Conservation (phyloP, 139 green algal species). For the Desmodesmus armatus region DNA sequence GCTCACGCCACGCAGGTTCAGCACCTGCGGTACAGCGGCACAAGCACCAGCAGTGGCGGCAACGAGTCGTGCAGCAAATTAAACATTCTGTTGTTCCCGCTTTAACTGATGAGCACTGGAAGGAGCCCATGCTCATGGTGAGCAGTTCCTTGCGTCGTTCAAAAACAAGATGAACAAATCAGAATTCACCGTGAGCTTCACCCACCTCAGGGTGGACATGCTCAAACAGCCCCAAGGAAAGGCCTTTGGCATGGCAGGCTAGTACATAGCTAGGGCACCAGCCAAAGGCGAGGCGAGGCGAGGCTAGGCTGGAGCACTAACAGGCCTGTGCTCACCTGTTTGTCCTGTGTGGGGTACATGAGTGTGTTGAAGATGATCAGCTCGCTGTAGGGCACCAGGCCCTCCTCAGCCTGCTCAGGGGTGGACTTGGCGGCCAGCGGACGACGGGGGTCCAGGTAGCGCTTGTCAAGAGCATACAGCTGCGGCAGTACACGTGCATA, state of each 20-base stretch:
- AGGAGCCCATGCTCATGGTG: no score
- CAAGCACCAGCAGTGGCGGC: background rate
- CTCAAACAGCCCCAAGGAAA: no score
- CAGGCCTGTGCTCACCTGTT: slow-evolving; percentile 49
- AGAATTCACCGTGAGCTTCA: background rate
- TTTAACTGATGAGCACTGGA: no score
- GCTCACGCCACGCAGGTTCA: slow-evolving; percentile 50
- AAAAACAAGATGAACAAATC: background rate
- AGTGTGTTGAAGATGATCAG: slow-evolving; percentile 63
- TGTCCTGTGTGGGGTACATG: slow-evolving; percentile 71
- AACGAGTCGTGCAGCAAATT: no score
- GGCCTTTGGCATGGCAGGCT: no score
- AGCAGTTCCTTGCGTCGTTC: no score
- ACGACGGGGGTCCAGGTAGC: slow-evolving; percentile 89
- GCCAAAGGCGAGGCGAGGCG: background rate
- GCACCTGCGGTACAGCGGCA: slow-evolving; percentile 59
- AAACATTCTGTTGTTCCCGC: no score
- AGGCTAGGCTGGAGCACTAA: background rate
- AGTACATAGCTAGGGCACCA: background rate
- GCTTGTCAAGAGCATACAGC: slow-evolving; percentile 91
- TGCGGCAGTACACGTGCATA: slow-evolving; percentile 54
- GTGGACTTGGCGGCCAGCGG: slow-evolving; percentile 75
- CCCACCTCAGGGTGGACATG: no score
- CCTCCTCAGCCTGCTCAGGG: slow-evolving; percentile 83
- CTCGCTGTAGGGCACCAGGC: slow-evolving; percentile 87